Conservation (phyloP, 441 rosid genomes). For the Omphalea diandra region DNA sequence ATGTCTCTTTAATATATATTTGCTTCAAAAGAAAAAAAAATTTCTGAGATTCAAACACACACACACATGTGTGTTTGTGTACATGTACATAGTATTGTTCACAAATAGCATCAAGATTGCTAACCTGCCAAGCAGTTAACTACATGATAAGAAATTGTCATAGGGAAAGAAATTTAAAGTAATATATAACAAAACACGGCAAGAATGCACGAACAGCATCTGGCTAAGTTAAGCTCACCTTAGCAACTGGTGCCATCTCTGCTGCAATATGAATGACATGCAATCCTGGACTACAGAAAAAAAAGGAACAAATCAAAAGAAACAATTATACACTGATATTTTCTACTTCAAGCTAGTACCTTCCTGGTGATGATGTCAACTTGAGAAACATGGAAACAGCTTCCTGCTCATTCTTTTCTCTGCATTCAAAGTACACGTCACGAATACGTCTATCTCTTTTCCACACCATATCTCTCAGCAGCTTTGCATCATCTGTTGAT, state of each 20-base stretch:
- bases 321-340: slow-evolving; percentile 6
- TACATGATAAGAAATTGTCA: neutral
- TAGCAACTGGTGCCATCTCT: slow-evolving; percentile 99
- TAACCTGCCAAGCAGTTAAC: neutral
- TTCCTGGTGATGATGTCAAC: slow-evolving; percentile 54
- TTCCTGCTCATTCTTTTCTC: slow-evolving; percentile 69
- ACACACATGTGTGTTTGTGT: neutral
- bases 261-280: slow-evolving; percentile 89
- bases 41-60: too few species aligned
- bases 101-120: neutral
- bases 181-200: neutral
- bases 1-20: slow-evolving; percentile 10
- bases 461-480: slow-evolving; percentile 82
- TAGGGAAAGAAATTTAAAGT: slow-evolving; percentile 5
- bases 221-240: slow-evolving; percentile 53
- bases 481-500: slow-evolving; percentile 54
- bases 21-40: neutral
- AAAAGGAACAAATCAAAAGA: slow-evolving; percentile 34
- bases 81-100: too few species aligned
- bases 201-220: slow-evolving; percentile 17
- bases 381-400: slow-evolving; percentile 59
- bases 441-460: slow-evolving; percentile 63
- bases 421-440: slow-evolving; percentile 63
- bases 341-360: slow-evolving; percentile 40
- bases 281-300: slow-evolving; percentile 81